These are phyloP conservation scores for Crithidia expoeki DNA, from an alignment of 208 protist genomes.

Conservation along the genomic window DNA sequence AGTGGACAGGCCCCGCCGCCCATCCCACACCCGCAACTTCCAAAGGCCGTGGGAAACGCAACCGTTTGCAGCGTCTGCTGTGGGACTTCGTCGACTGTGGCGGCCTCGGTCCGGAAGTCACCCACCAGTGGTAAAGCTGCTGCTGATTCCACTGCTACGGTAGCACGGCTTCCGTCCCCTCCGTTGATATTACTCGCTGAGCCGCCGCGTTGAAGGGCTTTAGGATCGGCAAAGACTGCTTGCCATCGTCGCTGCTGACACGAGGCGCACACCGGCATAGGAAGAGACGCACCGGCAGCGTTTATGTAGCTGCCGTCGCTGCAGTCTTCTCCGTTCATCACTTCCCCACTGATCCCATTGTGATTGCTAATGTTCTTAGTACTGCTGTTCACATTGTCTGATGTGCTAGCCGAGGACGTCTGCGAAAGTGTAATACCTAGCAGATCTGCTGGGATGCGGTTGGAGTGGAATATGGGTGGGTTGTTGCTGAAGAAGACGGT, in stretches of 20 bases:
- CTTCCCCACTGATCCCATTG: too few species aligned
- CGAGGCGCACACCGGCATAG: not conserved
- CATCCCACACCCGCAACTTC: constrained; percentile 31
- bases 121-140: constrained; percentile 17
- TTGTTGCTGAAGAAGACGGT: constrained; percentile 78
- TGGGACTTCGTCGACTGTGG: constrained; percentile 57
- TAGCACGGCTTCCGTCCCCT: not conserved
- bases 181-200: not conserved
- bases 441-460: constrained; percentile 46
- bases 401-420: not conserved
- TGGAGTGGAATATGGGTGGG: constrained; percentile 78
- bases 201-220: not conserved
- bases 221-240: constrained; percentile 15
- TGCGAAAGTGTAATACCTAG: constrained; percentile 1
- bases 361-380: constrained; percentile 6
- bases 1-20: constrained; percentile 27
- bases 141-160: not conserved
- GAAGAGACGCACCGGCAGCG: not conserved
- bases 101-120: constrained; percentile 42
- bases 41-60: constrained; percentile 69
- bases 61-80: constrained; percentile 75
- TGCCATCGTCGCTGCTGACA: constrained; percentile 25
- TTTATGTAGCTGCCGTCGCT: too few species aligned
- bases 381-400: not conserved
- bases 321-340: too few species aligned